Evolutionary conservation across 495 filamentous ascomycete genomes (phyloP).

Genomic region (Zalerion maritima): DNA sequence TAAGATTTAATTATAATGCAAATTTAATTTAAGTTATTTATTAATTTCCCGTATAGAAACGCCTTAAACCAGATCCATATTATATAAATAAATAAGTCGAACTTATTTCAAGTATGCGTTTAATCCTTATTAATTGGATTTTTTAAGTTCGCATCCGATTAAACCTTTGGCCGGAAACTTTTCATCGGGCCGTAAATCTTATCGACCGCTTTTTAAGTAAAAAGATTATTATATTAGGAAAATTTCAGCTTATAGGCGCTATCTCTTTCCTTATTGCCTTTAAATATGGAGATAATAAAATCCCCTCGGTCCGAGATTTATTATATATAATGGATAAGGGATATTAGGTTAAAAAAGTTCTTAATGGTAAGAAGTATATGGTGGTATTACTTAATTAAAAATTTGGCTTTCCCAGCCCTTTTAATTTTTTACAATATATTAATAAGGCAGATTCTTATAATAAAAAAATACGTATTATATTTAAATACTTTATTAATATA

Average conservation of each 20-base stretch:
- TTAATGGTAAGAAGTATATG: constrained; percentile 98
- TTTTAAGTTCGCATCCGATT: constrained; percentile 92
- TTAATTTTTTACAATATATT: constrained; percentile 92
- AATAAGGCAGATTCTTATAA: constrained; percentile 99
- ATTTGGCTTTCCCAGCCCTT: constrained; percentile 90
- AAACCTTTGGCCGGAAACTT: constrained; percentile 76
- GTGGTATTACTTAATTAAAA: constrained; percentile 87
- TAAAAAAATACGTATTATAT: constrained; percentile 82
- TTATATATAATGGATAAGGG: constrained; percentile 96
- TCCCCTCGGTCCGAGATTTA: constrained; percentile 85
- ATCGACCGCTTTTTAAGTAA: constrained; percentile 91
- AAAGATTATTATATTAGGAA: constrained; percentile 87
- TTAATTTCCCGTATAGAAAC: constrained; percentile 43
- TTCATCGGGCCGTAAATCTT: constrained; percentile 88
- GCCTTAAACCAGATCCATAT: constrained; percentile 69
- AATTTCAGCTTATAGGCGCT: constrained; percentile 90
- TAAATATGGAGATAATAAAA: constrained; percentile 98
- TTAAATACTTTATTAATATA: constrained; percentile 95
- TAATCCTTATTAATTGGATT: constrained; percentile 95
- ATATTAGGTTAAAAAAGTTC: constrained; percentile 77
- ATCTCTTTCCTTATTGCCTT: constrained; percentile 92
- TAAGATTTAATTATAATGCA: neutral
- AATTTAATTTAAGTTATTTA: constrained; percentile 9
- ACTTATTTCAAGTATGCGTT: constrained; percentile 97
- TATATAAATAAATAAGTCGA: constrained; percentile 98